phyloP scores from a whole-genome alignment of 225 moss, liverwort and hornwort genomes.

The Takakia lepidozioides region DNA sequence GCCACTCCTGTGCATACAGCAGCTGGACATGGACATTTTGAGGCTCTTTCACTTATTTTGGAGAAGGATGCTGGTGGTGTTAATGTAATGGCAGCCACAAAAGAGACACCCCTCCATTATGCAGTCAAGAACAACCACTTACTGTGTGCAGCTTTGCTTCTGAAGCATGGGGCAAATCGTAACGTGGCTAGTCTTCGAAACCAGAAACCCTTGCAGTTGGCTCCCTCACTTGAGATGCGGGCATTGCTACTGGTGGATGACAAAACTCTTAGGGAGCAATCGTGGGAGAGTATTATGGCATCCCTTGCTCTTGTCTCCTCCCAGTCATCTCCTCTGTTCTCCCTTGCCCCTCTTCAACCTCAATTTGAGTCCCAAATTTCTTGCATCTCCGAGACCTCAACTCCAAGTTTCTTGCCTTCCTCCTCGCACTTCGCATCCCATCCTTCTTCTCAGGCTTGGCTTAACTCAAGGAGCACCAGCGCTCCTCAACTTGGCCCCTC shows the following conservation, averaged over 20 bases:
- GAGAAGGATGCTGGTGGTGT: slow-evolving; percentile 88
- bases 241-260: slow-evolving; percentile 70
- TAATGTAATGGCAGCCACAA: slow-evolving; percentile 89
- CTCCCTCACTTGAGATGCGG: slow-evolving; percentile 87
- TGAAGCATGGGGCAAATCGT: slow-evolving; percentile 88
- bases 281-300: slow-evolving; percentile 62
- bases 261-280: slow-evolving; percentile 53
- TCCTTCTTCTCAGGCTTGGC: slow-evolving; percentile 46
- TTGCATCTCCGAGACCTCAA: slow-evolving; percentile 36
- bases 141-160: slow-evolving; percentile 63
- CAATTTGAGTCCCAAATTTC: slow-evolving; percentile 26
- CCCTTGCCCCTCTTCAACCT: slow-evolving; percentile 50
- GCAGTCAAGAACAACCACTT: slow-evolving; percentile 93
- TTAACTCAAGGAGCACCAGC: slow-evolving; percentile 2
- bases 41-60: slow-evolving; percentile 77
- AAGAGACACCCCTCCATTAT: slow-evolving; percentile 92
- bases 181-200: slow-evolving; percentile 87
- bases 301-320: slow-evolving; percentile 28
- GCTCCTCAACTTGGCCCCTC: no score
- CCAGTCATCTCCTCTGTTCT: slow-evolving; percentile 31
- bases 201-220: slow-evolving; percentile 86
- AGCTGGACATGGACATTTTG: slow-evolving; percentile 89
- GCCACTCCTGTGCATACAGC: slow-evolving; percentile 93
- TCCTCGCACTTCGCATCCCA: slow-evolving; percentile 16
- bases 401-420: slow-evolving; percentile 16